These are phyloP conservation scores for Pseudogymnoascus sp. DNA, from an alignment of 2,329 filamentous ascomycete genomes.

Conservation along the genomic window DNA sequence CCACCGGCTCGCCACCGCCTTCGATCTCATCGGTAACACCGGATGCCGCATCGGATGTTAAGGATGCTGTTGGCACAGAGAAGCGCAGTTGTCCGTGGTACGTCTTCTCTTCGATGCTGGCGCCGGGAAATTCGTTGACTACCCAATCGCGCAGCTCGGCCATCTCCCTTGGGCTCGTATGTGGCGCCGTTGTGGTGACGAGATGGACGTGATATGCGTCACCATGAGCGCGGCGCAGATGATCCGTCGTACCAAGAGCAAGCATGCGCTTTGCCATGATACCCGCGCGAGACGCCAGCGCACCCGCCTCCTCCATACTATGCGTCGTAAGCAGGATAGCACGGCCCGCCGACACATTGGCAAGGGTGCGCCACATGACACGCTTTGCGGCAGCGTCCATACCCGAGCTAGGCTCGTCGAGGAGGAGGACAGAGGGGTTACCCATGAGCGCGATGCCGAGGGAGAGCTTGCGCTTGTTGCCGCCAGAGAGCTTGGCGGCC, in stretches of 20 bases:
- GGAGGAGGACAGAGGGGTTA: conserved; percentile 77
- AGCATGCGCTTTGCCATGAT: conserved; percentile 85
- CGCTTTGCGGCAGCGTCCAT: conserved; percentile 88
- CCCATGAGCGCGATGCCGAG: conserved; percentile 89
- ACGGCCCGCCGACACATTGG: conserved; percentile 66
- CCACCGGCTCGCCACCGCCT: conserved; percentile 10
- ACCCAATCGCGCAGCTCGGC: conserved; percentile 62
- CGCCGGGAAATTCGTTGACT: conserved; percentile 50
- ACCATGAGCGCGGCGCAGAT: conserved; percentile 68
- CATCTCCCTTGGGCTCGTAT: conserved; percentile 65
- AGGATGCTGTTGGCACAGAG: conserved; percentile 51
- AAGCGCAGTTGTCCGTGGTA: conserved; percentile 89
- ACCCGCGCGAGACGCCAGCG: conserved; percentile 73
- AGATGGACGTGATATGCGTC: conserved; percentile 76
- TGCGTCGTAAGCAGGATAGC: conserved; percentile 86
- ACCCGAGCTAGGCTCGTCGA: conserved; percentile 83
- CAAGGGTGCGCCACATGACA: conserved; percentile 85
- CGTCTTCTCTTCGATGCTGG: conserved; percentile 63
- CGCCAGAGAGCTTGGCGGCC: conserved; percentile 74
- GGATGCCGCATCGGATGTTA: neutral
- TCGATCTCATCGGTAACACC: conserved; percentile 24
- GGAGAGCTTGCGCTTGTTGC: conserved; percentile 88
- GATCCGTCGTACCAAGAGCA: conserved; percentile 69
- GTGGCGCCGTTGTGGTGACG: conserved; percentile 67
- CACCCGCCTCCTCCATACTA: conserved; percentile 92